These are phyloP conservation scores for Poronia punctata DNA, from an alignment of 495 filamentous ascomycete genomes.

Conservation along the genomic window DNA sequence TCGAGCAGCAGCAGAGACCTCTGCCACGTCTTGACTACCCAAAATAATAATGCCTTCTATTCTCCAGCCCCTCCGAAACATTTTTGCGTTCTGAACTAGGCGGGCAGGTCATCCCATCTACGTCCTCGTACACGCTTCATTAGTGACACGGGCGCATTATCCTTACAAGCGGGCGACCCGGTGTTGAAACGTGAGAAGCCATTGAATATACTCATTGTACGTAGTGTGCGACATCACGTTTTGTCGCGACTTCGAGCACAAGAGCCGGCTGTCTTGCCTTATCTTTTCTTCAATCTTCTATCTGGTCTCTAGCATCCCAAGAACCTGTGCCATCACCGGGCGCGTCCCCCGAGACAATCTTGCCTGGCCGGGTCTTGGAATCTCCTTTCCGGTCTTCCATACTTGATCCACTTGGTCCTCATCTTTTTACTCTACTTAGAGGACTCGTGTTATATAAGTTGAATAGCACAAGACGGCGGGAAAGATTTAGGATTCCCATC, in stretches of 20 bases:
- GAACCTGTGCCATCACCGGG: slow-evolving; percentile 8
- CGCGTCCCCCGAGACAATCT: slow-evolving; percentile 22
- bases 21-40: slow-evolving; percentile 8
- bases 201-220: slow-evolving; percentile 3
- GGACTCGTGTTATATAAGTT: slow-evolving; percentile 21
- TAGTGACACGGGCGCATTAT: slow-evolving; percentile 6
- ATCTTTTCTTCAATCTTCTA: slow-evolving; percentile 19
- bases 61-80: slow-evolving; percentile 15
- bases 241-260: slow-evolving; percentile 29
- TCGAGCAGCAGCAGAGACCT: slow-evolving; percentile 14
- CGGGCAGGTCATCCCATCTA: slow-evolving; percentile 9
- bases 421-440: slow-evolving; percentile 13
- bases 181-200: too few relatives aligned
- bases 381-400: slow-evolving; percentile 26
- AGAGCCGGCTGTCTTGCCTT: too few relatives aligned
- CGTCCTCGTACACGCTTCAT: background rate
- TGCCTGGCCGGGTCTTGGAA: slow-evolving; percentile 17
- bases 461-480: slow-evolving; percentile 16
- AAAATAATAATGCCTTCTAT: slow-evolving; percentile 14
- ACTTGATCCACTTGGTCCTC: slow-evolving; percentile 15
- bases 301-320: slow-evolving; percentile 11
- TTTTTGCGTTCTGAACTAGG: slow-evolving; percentile 1
- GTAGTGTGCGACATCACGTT: slow-evolving; percentile 12
- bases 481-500: slow-evolving; percentile 19
- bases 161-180: slow-evolving; percentile 2